Evolutionary conservation across 139 green algal species (phyloP).

Genomic region (Picochlorum costavermella): DNA sequence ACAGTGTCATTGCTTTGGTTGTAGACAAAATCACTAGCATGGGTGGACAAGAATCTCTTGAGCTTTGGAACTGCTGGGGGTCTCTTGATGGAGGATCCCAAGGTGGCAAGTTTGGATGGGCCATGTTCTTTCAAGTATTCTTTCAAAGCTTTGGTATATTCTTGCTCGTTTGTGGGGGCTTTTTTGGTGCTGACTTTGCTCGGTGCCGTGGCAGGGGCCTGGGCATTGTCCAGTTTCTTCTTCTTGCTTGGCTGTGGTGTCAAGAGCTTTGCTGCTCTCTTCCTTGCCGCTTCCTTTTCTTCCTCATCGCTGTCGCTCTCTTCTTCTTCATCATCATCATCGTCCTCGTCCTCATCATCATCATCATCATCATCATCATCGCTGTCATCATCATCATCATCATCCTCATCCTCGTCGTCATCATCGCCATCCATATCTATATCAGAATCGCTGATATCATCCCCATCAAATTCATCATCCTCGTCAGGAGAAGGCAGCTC

Average conservation of each 20-base stretch:
- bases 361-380: slow-evolving; percentile 1
- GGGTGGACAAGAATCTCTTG: neutral
- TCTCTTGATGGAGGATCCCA: slow-evolving; percentile 8
- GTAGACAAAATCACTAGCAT: slow-evolving; percentile 10
- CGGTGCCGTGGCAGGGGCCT: slow-evolving; percentile 8
- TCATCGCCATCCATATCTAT: neutral
- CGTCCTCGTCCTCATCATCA: slow-evolving; percentile 6
- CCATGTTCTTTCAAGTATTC: slow-evolving; percentile 6
- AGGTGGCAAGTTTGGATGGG: slow-evolving; percentile 6
- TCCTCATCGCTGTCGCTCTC: neutral
- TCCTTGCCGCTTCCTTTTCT: neutral
- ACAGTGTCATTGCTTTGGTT: slow-evolving; percentile 17
- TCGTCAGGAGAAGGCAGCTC: neutral
- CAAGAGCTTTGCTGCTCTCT: neutral
- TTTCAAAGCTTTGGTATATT: slow-evolving; percentile 8
- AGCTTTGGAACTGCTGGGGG: slow-evolving; percentile 9
- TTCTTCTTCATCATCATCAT: neutral
- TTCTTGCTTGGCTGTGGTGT: slow-evolving; percentile 4
- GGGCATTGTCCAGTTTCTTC: slow-evolving; percentile 3
- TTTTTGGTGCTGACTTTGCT: slow-evolving; percentile 4
- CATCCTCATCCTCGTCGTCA: too few relatives aligned
- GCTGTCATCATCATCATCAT: too few relatives aligned
- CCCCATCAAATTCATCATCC: slow-evolving; percentile 2
- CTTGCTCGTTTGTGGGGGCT: slow-evolving; percentile 3
- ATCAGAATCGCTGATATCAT: neutral